Evolutionary conservation across 139 green algal species (phyloP).

Genomic region (Chlamydomonas urium): DNA sequence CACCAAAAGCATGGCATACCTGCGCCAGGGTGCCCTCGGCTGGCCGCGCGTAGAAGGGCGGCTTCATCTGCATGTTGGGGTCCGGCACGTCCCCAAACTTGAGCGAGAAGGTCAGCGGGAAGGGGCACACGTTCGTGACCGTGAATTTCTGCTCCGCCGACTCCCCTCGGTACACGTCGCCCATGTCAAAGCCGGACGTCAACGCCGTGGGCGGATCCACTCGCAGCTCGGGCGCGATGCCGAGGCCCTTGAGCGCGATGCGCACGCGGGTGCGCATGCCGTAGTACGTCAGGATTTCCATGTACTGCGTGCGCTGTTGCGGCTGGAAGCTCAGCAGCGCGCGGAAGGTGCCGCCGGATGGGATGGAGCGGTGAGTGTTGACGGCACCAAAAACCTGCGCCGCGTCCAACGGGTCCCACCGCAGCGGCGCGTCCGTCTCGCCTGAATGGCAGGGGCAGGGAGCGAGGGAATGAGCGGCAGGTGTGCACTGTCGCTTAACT

Average conservation of each 20-base stretch:
- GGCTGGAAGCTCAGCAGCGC: conserved; percentile 48
- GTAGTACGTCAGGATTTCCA: neutral
- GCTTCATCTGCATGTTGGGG: conserved; percentile 25
- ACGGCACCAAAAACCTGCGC: conserved; percentile 42
- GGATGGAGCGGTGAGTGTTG: conserved; percentile 37
- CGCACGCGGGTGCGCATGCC: conserved; percentile 1
- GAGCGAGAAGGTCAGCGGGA: conserved; percentile 42
- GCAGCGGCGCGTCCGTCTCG: conserved; percentile 12
- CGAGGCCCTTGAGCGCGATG: conserved; percentile 29
- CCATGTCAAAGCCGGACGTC: conserved; percentile 43
- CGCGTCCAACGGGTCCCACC: conserved; percentile 33
- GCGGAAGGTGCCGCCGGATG: conserved; percentile 16
- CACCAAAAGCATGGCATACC: conserved; percentile 10
- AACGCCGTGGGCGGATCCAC: conserved; percentile 31
- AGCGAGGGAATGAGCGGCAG: too few species aligned
- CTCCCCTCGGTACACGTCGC: conserved; percentile 52
- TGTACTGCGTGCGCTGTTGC: conserved; percentile 19
- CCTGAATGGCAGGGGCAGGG: too few species aligned
- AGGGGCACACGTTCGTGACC: conserved; percentile 58
- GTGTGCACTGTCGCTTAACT: too few species aligned
- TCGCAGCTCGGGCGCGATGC: conserved; percentile 50
- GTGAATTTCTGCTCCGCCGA: conserved; percentile 29
- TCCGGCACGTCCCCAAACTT: conserved; percentile 21
- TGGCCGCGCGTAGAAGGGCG: conserved; percentile 37
- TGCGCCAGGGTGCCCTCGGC: conserved; percentile 36